Percentiles rank a stretch among this genome's conserved stretches.
Evolutionary conservation across 2,329 filamentous ascomycete genomes (phyloP).

Genomic region (Penicillium olsonii): DNA sequence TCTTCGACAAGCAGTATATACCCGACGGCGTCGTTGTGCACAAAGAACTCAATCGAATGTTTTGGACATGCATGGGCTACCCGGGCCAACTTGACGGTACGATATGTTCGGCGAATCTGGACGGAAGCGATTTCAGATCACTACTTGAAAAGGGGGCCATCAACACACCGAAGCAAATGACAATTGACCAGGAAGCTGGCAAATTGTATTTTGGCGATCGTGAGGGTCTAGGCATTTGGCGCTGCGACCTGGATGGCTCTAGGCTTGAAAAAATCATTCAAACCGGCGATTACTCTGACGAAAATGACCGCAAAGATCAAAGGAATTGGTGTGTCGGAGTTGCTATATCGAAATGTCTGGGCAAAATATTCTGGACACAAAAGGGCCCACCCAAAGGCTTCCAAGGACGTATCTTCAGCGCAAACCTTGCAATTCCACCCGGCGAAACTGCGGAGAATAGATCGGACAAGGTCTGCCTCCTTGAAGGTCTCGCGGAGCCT

Average conservation of each 20-base stretch:
- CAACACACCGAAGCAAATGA: not conserved
- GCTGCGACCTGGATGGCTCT: not conserved
- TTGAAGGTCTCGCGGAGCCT: not conserved
- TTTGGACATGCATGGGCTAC: not conserved
- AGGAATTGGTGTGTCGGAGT: not conserved
- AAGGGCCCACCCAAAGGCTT: not conserved
- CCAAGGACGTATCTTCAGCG: not conserved
- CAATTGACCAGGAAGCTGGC: not conserved
- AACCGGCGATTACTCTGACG: not conserved
- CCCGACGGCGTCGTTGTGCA: not conserved
- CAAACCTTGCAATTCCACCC: not conserved
- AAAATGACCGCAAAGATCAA: not conserved
- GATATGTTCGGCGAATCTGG: not conserved
- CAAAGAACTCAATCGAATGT: not conserved
- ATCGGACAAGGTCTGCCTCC: not conserved
- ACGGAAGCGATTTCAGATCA: not conserved
- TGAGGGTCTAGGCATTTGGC: not conserved
- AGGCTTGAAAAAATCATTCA: not conserved
- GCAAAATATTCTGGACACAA: not conserved
- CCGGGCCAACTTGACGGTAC: not conserved
- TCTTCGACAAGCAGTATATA: not conserved
- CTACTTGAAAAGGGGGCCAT: not conserved
- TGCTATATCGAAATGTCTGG: not conserved
- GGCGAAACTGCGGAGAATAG: not conserved
- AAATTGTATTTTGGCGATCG: not conserved